These are phyloP conservation scores for Fistulina hepatica DNA, from an alignment of 1,284 basidiomycete species.

Conservation along the genomic window DNA sequence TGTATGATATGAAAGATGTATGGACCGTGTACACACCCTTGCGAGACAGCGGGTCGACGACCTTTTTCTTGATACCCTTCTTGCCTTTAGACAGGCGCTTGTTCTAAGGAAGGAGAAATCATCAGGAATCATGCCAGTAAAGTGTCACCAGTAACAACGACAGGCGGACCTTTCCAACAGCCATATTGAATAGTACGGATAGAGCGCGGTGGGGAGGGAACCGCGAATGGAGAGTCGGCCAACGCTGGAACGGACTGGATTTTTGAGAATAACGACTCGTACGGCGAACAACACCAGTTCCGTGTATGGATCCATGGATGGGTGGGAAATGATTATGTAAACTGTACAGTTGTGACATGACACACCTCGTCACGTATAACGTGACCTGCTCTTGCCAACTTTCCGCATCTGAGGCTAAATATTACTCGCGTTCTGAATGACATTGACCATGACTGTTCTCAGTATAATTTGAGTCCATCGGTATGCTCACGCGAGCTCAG, in stretches of 20 bases:
- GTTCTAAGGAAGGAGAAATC: slow-evolving; percentile 46
- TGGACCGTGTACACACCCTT: slow-evolving; percentile 55
- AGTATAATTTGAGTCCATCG: too few relatives aligned
- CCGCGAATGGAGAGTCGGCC: slow-evolving; percentile 34
- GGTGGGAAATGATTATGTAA: too few relatives aligned
- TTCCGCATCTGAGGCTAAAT: too few relatives aligned
- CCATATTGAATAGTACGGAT: slow-evolving; percentile 60
- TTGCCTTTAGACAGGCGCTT: slow-evolving; percentile 99
- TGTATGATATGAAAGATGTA: slow-evolving; percentile 5
- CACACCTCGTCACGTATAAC: too few relatives aligned
- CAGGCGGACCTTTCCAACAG: slow-evolving; percentile 72
- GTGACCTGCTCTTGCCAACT: too few relatives aligned
- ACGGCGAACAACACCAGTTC: too few relatives aligned
- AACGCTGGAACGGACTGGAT: slow-evolving; percentile 40
- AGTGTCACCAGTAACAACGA: neutral
- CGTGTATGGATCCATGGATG: slow-evolving; percentile 1
- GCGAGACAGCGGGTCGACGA: slow-evolving; percentile 99
- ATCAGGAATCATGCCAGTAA: slow-evolving; percentile 2
- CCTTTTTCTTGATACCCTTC: slow-evolving; percentile 99
- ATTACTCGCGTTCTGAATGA: too few relatives aligned
- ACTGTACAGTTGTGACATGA: too few relatives aligned
- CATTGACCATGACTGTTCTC: neutral
- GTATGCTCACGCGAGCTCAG: neutral
- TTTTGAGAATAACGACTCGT: slow-evolving; percentile 25
- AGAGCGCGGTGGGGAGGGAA: slow-evolving; percentile 31